Conservation (phyloP, 2,329 filamentous ascomycete species). For the Talaromyces sp. region DNA sequence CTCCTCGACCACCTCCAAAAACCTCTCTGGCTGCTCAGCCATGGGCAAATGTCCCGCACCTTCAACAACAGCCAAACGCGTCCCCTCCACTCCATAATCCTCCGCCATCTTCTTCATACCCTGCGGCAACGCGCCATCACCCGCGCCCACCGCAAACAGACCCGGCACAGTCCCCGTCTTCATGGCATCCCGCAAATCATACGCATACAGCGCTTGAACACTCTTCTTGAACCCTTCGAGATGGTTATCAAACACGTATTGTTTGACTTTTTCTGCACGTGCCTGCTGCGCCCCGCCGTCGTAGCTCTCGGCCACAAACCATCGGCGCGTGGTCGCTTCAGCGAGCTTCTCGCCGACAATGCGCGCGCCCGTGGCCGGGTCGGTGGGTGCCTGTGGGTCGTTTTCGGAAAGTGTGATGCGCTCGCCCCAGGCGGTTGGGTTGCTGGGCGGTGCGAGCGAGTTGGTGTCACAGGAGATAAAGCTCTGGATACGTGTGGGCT, state of each 20-base stretch:
- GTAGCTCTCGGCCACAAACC: conserved; percentile 64
- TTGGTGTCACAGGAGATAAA: conserved; percentile 80
- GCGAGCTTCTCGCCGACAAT: conserved; percentile 63
- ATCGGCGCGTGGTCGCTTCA: conserved; percentile 64
- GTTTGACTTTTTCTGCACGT: conserved; percentile 55
- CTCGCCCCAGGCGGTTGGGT: conserved; percentile 74
- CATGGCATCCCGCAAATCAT: conserved; percentile 46
- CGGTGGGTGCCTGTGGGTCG: conserved; percentile 37
- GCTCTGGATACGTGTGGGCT: conserved; percentile 54
- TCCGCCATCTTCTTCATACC: conserved; percentile 72
- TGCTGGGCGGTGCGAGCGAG: conserved; percentile 63
- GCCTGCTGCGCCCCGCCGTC: conserved; percentile 45
- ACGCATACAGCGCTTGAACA: conserved; percentile 57
- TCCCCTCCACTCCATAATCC: conserved; percentile 49
- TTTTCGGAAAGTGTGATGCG: conserved; percentile 62
- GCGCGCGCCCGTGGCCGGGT: conserved; percentile 41
- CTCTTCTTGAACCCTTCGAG: conserved; percentile 75
- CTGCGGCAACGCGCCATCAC: conserved; percentile 69
- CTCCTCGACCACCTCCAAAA: conserved; percentile 57
- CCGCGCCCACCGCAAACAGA: conserved; percentile 66
- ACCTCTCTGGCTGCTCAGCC: conserved; percentile 67
- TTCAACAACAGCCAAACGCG: conserved; percentile 59
- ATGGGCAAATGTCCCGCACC: conserved; percentile 77
- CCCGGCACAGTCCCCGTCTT: conserved; percentile 36
- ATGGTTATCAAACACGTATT: conserved; percentile 65